phyloP scores from a whole-genome alignment of 371 early-diverging fungal genomes.

The Umbelopsis sp. region DNA sequence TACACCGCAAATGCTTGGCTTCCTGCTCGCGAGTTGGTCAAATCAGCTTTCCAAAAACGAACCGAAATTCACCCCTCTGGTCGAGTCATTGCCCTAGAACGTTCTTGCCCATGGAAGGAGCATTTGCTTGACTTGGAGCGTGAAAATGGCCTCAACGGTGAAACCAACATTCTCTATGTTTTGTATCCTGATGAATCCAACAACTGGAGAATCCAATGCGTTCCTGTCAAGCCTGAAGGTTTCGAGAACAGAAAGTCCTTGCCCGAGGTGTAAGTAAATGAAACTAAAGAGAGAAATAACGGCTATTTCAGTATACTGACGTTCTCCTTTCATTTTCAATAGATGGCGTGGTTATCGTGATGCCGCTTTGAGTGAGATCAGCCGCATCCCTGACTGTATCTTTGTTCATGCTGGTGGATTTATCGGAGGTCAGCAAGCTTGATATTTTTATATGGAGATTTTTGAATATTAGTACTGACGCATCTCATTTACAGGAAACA shows the following conservation, averaged over 20 bases:
- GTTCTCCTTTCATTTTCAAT: not conserved
- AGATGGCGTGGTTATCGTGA: conserved; percentile 96
- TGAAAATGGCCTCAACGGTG: conserved; percentile 50
- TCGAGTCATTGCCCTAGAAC: conserved; percentile 80
- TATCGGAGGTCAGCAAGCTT: conserved; percentile 67
- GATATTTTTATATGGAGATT: not conserved
- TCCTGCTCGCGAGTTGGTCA: conserved; percentile 88
- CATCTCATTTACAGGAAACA: conserved; percentile 42
- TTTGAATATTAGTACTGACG: too few relatives aligned
- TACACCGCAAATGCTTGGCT: conserved; percentile 82
- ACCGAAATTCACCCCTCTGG: conserved; percentile 75
- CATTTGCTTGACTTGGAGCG: conserved; percentile 78
- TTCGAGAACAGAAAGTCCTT: conserved; percentile 91
- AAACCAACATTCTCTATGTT: conserved; percentile 71
- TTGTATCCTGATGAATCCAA: conserved; percentile 80
- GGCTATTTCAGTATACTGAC: too few relatives aligned
- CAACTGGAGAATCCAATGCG: conserved; percentile 81
- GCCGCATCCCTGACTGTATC: conserved; percentile 81
- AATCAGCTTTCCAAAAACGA: conserved; percentile 62
- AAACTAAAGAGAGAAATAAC: not conserved
- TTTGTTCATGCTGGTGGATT: conserved; percentile 97
- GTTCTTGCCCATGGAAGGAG: conserved; percentile 92
- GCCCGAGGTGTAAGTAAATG: conserved; percentile 64
- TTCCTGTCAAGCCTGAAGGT: conserved; percentile 76
- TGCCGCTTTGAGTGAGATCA: conserved; percentile 77